Base-by-base conservation (phyloP, 2,329 filamentous ascomycete genomes). In the Helotiales sp. region DNA sequence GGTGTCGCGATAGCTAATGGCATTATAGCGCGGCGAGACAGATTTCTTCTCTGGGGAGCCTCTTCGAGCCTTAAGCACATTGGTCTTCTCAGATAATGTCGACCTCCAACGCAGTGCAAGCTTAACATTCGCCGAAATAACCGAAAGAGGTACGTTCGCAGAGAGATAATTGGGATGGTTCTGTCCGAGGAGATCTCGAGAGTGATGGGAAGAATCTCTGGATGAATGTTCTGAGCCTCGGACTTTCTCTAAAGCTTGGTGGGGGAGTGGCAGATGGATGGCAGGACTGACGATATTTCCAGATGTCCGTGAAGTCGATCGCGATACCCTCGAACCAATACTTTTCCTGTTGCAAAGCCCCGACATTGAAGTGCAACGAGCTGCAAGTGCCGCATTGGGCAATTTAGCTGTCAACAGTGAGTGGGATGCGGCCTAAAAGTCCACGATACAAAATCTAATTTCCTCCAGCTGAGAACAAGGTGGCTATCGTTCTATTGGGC, bases 21-120 rank as follows among this genome's bases (percentile, higher is more conserved):
- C 4, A 51, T 46, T 53, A n/a, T 52, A 68, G 95, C 89, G 95
- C 72, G 89, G 88, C 72, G 95, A 99, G 75, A 98, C 93, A 69
- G 93, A 99, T 75, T 99, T 99, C 84, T 99, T 99, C 77, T 88
- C 90, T 34, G 95, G 95, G 75, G 93, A 97, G 71, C 95, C 95
- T 46, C 85, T 99, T 57, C 89, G 90, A 75, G 93, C 95, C 46
- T 79, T 99, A 57, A 97, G 91, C 76, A 99, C 93, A 12, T 84
- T 99, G 25, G 95, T 99, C 57, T 99, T 96, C 74, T 99, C 95
- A 57, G 93, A 98, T 75, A 99, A 99, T 77, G 93, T 99, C 73
- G 95, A 99, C 74, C 82, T 99, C 53, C 95, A 99, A 78, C 85
- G 95, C 65, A 98, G 95, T 77, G 95, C 95, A 53, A 98, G 93